Percentiles rank a stretch among this genome's conserved stretches.
Evolutionary conservation across 768 basidiomycete species (phyloP).

Genomic region (Wakefieldia striispora): DNA sequence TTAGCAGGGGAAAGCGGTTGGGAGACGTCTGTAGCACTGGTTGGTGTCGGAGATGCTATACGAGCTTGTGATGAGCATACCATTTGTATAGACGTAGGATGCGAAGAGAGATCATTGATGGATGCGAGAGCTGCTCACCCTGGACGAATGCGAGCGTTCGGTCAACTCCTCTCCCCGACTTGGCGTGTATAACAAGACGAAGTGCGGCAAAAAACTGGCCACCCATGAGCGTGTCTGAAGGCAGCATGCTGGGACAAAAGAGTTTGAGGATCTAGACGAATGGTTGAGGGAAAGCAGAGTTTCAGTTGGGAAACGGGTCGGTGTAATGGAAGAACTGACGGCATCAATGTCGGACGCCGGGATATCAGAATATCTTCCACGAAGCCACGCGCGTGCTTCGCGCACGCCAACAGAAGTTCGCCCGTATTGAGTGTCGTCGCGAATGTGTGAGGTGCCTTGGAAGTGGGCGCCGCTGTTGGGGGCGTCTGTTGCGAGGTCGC

Average conservation of each 20-base stretch:
- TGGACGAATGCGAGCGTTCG: conserved; percentile 71
- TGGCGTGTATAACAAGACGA: conserved; percentile 61
- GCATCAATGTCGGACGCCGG: conserved; percentile 53
- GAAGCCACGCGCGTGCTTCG: conserved; percentile 73
- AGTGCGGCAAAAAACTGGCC: conserved; percentile 78
- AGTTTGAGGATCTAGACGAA: conserved; percentile 69
- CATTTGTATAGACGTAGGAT: neutral
- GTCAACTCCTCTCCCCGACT: conserved; percentile 61
- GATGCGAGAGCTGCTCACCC: conserved; percentile 42
- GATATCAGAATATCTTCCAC: conserved; percentile 64
- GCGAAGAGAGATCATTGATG: neutral
- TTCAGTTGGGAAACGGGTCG: neutral
- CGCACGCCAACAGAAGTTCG: conserved; percentile 52
- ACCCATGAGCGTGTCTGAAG: conserved; percentile 53
- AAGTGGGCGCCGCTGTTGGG: conserved; percentile 18
- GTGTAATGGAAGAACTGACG: conserved; percentile 37
- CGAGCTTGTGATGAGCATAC: conserved; percentile 8
- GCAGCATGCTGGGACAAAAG: conserved; percentile 55
- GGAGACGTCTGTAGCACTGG: conserved; percentile 4
- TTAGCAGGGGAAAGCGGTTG: conserved; percentile 23
- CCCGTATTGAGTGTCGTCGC: conserved; percentile 54
- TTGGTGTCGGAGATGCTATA: conserved; percentile 19
- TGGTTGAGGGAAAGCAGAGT: neutral
- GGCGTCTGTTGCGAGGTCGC: conserved; percentile 45
- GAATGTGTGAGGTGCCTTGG: conserved; percentile 1